phyloP scores from a whole-genome alignment of 2,329 filamentous ascomycete species.

The Alternaria alternata region DNA sequence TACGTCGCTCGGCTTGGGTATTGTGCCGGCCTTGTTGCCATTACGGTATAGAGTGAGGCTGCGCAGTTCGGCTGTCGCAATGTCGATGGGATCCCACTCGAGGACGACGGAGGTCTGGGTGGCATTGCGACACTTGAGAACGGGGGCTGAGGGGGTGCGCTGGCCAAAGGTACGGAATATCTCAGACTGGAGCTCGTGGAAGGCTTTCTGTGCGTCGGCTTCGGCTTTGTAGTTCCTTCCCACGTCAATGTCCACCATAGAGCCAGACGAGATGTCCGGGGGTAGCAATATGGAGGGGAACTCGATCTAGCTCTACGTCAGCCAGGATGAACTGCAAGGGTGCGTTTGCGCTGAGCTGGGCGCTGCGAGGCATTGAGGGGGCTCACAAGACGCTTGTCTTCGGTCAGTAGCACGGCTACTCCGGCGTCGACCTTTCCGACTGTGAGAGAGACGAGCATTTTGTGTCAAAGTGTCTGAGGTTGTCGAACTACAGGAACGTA shows the following conservation, averaged over 20 bases:
- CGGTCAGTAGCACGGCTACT: conserved; percentile 93
- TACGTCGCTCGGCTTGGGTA: conserved; percentile 85
- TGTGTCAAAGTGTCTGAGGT: conserved; percentile 32
- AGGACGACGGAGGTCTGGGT: conserved; percentile 98
- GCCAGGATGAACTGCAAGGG: conserved; percentile 30
- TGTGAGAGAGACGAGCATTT: conserved; percentile 95
- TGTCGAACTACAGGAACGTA: conserved; percentile 1
- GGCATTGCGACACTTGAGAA: conserved; percentile 91
- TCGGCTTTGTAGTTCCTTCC: conserved; percentile 85
- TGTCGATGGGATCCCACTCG: conserved; percentile 94
- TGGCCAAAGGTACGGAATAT: conserved; percentile 90
- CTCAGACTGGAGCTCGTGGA: conserved; percentile 84
- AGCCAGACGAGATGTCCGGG: conserved; percentile 92
- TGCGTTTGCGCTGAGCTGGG: conserved; percentile 26
- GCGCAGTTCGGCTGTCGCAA: conserved; percentile 90
- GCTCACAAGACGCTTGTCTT: conserved; percentile 93
- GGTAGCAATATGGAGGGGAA: conserved; percentile 98
- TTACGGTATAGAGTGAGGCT: conserved; percentile 93
- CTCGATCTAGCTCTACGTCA: conserved; percentile 74
- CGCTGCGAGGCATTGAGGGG: conserved; percentile 25
- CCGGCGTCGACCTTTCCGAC: conserved; percentile 99
- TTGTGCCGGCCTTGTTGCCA: conserved; percentile 94
- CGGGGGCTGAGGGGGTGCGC: conserved; percentile 75
- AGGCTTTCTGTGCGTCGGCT: conserved; percentile 74
- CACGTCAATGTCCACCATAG: conserved; percentile 97